Evolutionary conservation across 1,284 basidiomycete species (phyloP), one percentile per base, ranked within the genome.

Genomic region (Cryptococcus sp.): DNA sequence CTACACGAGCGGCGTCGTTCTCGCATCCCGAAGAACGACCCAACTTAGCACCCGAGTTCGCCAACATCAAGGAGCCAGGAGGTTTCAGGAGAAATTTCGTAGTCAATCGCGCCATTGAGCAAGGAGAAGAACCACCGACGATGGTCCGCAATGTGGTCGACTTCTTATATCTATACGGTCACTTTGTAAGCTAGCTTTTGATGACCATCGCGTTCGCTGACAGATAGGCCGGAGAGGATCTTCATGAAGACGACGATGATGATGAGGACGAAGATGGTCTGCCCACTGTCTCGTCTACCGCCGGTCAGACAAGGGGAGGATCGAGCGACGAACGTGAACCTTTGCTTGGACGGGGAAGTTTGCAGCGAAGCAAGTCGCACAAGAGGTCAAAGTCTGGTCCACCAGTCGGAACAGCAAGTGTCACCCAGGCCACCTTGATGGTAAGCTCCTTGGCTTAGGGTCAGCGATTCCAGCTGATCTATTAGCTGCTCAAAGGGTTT

Each of bases 51-150:
- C 87, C 89, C n/a, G 84, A 81, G 0, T 85, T 92, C 48, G 84
- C 88, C 61, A 88, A 92, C 61, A 91, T 96, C 55, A 89, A 89
- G 59, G 88, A 93, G 68, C 92, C 92, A 0, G 91, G 91, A 57
- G 92, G 92, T 0, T 94, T 97, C 77, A 80, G 91, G 55, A 80
- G 91, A 47, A 90, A 93, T 68, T 94, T 91, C 68, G 78, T 96
- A 7, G 73, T 85, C 40, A 73, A 86, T 49, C 83, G 82, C 32
- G 85, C 87, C 1, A 81, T 81, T 49, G 84, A 85, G 48, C 82
- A 85, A 54, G 84, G 84, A 5, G 69, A 75, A 21, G 82, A 83
- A 44, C 81, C 84, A 49, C 86, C 83, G 1, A 65, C 78, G 13
- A 81, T 89, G 66, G 77, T 87, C 13, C 83, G 85, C 63, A 91